Conservation (phyloP, 2,329 filamentous ascomycete species). For the Harringtonia lauricola region DNA sequence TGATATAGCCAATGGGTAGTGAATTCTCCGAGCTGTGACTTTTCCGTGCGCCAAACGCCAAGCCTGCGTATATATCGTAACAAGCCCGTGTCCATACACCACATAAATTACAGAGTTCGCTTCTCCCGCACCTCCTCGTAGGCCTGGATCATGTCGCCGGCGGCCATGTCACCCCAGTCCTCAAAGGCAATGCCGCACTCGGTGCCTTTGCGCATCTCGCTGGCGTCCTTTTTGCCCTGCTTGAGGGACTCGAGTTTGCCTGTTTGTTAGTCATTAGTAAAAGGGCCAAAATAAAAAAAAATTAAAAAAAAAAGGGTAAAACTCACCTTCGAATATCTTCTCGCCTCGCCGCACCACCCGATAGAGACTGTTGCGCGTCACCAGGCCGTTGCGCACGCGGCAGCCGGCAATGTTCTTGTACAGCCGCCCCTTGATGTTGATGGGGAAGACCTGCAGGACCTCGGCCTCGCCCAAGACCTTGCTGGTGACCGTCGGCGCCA, state of each 20-base stretch:
- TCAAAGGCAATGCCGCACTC: conserved; percentile 88
- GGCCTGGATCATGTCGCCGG: conserved; percentile 78
- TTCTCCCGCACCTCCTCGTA: conserved; percentile 73
- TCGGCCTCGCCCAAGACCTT: conserved; percentile 83
- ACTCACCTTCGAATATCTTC: conserved; percentile 70
- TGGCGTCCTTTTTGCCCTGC: conserved; percentile 83
- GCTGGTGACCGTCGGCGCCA: conserved; percentile 55
- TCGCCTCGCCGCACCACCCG: conserved; percentile 62
- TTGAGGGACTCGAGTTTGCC: conserved; percentile 74
- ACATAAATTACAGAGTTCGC: conserved; percentile 46
- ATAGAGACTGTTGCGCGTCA: conserved; percentile 53
- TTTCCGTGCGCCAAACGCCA: too few species aligned
- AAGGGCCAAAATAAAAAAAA: background rate
- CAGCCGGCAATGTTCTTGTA: conserved; percentile 76
- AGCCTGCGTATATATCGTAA: too few species aligned
- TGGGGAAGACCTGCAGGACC: conserved; percentile 70
- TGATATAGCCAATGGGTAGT: background rate
- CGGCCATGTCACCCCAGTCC: conserved; percentile 64
- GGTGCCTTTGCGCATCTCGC: conserved; percentile 81
- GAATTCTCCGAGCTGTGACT: too few species aligned
- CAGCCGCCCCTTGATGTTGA: conserved; percentile 62
- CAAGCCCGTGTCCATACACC: too few species aligned
- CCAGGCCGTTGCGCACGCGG: conserved; percentile 69
- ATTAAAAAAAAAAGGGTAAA: background rate
- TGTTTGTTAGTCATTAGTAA: conserved; percentile 22